Evolutionary conservation across 2,329 filamentous ascomycete species (phyloP).

Genomic region (Colletotrichum neosansevieriae): DNA sequence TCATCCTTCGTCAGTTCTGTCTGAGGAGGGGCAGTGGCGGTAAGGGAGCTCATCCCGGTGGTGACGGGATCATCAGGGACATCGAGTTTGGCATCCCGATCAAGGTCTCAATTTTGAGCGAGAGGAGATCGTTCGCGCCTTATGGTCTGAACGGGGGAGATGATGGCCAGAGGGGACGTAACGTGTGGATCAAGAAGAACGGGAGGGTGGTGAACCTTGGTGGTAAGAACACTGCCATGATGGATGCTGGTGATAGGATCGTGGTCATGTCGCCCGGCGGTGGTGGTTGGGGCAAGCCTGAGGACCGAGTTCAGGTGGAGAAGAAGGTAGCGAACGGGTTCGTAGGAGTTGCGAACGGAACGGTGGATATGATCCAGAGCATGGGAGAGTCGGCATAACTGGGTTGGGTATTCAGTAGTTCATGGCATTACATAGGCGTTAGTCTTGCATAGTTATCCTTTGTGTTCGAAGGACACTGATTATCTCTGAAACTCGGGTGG

Average conservation of each 20-base stretch:
- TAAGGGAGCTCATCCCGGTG: conserved; percentile 70
- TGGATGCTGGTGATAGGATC: conserved; percentile 70
- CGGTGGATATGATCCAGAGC: conserved; percentile 36
- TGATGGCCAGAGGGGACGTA: conserved; percentile 75
- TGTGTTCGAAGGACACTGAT: no score
- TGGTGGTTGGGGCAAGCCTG: conserved; percentile 65
- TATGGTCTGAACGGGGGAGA: conserved; percentile 79
- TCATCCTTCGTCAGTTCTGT: conserved; percentile 77
- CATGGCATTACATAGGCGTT: neutral
- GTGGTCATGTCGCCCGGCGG: conserved; percentile 73
- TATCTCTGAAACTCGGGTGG: no score
- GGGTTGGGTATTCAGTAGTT: neutral
- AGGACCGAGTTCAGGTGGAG: conserved; percentile 7
- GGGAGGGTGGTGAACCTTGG: conserved; percentile 65
- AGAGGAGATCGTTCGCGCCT: conserved; percentile 76
- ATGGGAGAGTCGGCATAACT: conserved; percentile 32
- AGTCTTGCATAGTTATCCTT: neutral
- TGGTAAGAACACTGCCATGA: conserved; percentile 70
- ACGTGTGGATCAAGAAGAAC: conserved; percentile 70
- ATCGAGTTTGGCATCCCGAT: conserved; percentile 79
- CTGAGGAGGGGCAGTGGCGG: conserved; percentile 74
- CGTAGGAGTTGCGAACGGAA: conserved; percentile 33
- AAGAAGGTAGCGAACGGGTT: conserved; percentile 18
- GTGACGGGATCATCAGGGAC: conserved; percentile 76
- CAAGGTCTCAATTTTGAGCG: conserved; percentile 77